Base-by-base conservation (phyloP, 768 basidiomycete species). In the Saitozyma sp. region DNA sequence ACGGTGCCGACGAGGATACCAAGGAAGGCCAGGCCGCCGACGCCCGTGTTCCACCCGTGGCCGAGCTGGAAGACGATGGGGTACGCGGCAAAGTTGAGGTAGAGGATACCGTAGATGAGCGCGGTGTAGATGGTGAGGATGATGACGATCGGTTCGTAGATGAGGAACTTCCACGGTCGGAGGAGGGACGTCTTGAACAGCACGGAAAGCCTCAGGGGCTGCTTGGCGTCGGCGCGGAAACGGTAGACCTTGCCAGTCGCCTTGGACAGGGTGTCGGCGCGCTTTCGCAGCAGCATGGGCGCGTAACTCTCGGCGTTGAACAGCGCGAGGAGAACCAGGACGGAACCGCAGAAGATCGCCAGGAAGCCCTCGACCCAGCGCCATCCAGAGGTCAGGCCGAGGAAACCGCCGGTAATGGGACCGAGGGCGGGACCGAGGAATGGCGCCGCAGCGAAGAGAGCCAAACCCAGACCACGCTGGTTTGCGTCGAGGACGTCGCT, bases 331-430 rank as follows among this genome's bases (percentile, higher is more conserved):
- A 76, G 10, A 51, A 78, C 52, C 17, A 74, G 17, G 49, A 78
- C 61, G 45, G 71, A 58, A 17, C 67, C 75, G 37, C 55, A 64
- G 63, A 80, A 70, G 69, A 77, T 77, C 51, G 88, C 82, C 41
- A 76, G 68, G 69, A 78, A 79, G 42, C 74, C 68, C 54, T 56
- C 67, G 45, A 80, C 68, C 75, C 75, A 79, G 63, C 76, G 60
- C 79, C 79, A 80, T 3, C 78, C 79, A 9, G 83, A 52, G 11
- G 65, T 69, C 20, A 73, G 48, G n/a, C 77, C 76, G 3, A 81
- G 56, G 73, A 81, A 82, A 17, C 78, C 78, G 16, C 78, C 79
- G 39, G 75, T 81, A 50, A 89, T 71, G 20, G 74, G 70, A 49
- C 66, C 70, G 38, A 79, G 68, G 0, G 77, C 71, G 1, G 78